Evolutionary conservation across 306 rosid species (phyloP), one percentile per base, ranked within the genome.

Genomic region (Echinosophora koreensis): DNA sequence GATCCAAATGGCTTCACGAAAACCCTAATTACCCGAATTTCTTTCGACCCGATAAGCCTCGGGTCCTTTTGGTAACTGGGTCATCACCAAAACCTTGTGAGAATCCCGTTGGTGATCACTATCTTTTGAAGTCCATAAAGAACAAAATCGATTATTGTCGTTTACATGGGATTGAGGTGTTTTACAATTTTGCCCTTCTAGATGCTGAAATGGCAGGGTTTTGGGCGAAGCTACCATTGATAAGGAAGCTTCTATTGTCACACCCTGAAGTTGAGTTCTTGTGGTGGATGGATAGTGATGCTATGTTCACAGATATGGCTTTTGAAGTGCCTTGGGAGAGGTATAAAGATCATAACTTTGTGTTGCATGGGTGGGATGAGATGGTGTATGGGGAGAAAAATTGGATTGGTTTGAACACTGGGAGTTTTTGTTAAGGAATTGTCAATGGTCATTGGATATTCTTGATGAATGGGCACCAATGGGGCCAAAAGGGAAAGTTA

Each of bases 201-300:
- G 98, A 93, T 47, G 92, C 94, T 3, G 96, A 93, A 80, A 91
- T 93, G 97, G 96, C 97, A 0, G 98, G 98, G 32, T 93, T 91
- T 68, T 93, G 98, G 98, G 93, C 98, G 0, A 93, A 93, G 81
- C 91, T 93, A 12, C 98, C 97, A 0, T 56, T 91, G 87, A 88
- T 93, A 55, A 61, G 96, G 44, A 89, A 87, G 80, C 91, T 93
- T 6, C 79, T 93, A 13, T 55, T 93, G 10, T 89, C 97, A 0
- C 97, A 91, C 1, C 97, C 98, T 0, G 98, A 93, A 59, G 77
- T 89, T 2, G 98, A 93, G 84, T 93, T 91, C 12, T 17, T 93
- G 0, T 93, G 98, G 98, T 93, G 98, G 98, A 93, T 93, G 98
- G 98, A 93, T 57, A 88, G 93, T 78, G 98, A 93, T 60, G 98